Percentiles rank a stretch among this genome's conserved stretches.
phyloP scores from a whole-genome alignment of 2,329 filamentous ascomycete species.

The Trichophyton simii region DNA sequence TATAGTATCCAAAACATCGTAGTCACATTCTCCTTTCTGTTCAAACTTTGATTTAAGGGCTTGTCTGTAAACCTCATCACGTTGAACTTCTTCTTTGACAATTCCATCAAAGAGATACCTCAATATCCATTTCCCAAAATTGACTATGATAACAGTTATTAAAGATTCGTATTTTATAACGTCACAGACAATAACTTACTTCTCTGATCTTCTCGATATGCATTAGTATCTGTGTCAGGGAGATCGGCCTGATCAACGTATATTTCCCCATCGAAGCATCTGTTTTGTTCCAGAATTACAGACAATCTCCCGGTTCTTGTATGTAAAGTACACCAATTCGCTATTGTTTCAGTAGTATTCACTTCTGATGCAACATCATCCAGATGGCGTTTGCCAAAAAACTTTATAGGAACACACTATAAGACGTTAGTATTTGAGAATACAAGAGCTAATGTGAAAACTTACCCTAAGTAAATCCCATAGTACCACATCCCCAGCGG shows the following conservation, averaged over 20 bases:
- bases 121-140: slow-evolving; percentile 91
- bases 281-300: slow-evolving; percentile 83
- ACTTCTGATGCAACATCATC: slow-evolving; percentile 81
- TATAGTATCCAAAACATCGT: slow-evolving; percentile 50
- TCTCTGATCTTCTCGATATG: slow-evolving; percentile 85
- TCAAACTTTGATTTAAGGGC: slow-evolving; percentile 52
- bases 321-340: slow-evolving; percentile 93
- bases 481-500: slow-evolving; percentile 82
- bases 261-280: slow-evolving; percentile 94
- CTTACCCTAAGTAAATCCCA: slow-evolving; percentile 83
- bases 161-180: not conserved
- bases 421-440: slow-evolving; percentile 10
- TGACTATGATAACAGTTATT: slow-evolving; percentile 48
- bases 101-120: slow-evolving; percentile 82
- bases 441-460: slow-evolving; percentile 1
- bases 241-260: slow-evolving; percentile 81
- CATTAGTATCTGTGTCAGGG: slow-evolving; percentile 53
- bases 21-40: slow-evolving; percentile 44
- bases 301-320: slow-evolving; percentile 84
- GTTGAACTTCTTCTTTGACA: slow-evolving; percentile 77
- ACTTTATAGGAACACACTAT: slow-evolving; percentile 72
- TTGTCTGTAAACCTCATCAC: slow-evolving; percentile 62
- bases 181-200: slow-evolving; percentile 43
- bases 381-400: slow-evolving; percentile 87
- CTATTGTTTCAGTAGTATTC: slow-evolving; percentile 77